Evolutionary conservation across 129 eudicot genomes (phyloP), one percentile per base, ranked within the genome.

Genomic region (Flaveria robusta): DNA sequence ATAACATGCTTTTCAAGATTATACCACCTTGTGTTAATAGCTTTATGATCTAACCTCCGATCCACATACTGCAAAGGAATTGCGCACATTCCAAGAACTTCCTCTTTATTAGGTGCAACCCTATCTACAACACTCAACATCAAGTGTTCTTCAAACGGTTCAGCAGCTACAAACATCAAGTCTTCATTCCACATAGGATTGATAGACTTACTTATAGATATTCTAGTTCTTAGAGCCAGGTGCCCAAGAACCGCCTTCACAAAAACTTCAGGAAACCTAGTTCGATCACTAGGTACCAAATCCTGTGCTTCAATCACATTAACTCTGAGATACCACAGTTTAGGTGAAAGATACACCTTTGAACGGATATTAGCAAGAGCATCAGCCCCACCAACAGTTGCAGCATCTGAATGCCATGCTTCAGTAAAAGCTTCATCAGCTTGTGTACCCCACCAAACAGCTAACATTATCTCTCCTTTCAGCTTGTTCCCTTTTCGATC

Each of bases 361-460:
- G 74, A 70, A 55, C 60, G 74, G n/a, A 70, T 70, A 47, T 47
- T 70, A 14, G 60, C 74, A 10, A 70, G 37, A 68, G 58, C 58
- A 46, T 68, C 73, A 45, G 73, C 31, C 55, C 55, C 46, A 27
- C 73, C 14, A 68, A 68, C 73, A 43, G 55, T 68, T 41, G 73
- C 73, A 23, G 73, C 73, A 68, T 68, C 73, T 4, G 73, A 68
- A 68, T 68, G 73, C 73, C 73, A 68, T 12, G 73, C 56, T 68
- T 68, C 73, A 68, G 73, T 3, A 27, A 68, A 68, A 13, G 73
- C 73, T 68, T 68, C 73, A 45, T 68, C 73, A 1, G 58, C 73
- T 68, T 68, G 73, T 13, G 73, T 68, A 68, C 73, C 73, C 73
- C 73, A 68, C 73, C 73, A 68, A 22, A 68, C 73, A 6, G 73